These are phyloP conservation scores for Trametes cubensis DNA, from an alignment of 768 basidiomycete species.

Conservation along the genomic window DNA sequence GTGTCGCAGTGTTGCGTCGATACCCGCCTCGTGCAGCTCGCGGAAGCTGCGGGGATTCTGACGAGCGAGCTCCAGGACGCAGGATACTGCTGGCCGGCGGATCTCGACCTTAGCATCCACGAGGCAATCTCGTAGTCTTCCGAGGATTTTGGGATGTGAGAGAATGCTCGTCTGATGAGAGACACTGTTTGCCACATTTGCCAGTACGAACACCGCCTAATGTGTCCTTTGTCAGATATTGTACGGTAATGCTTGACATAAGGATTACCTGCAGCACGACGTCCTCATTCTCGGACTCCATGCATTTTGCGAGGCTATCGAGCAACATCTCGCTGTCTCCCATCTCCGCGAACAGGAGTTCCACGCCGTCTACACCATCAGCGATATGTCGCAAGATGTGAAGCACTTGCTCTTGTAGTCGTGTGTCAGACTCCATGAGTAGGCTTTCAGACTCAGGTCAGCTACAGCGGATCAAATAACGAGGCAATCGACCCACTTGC, in stretches of 20 bases:
- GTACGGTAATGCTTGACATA: background rate
- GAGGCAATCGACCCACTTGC: slow-evolving; percentile 45
- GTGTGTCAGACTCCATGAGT: slow-evolving; percentile 52
- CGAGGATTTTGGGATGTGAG: slow-evolving; percentile 52
- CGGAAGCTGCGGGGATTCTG: slow-evolving; percentile 41
- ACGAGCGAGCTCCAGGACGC: slow-evolving; percentile 59
- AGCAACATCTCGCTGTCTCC: slow-evolving; percentile 48
- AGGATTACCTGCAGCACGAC: slow-evolving; percentile 53
- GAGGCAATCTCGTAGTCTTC: slow-evolving; percentile 58
- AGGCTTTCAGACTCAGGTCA: slow-evolving; percentile 43
- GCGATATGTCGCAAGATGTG: slow-evolving; percentile 69
- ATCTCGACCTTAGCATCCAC: slow-evolving; percentile 59
- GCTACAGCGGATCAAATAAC: no score
- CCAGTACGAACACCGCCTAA: slow-evolving; percentile 62
- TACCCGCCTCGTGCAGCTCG: slow-evolving; percentile 47
- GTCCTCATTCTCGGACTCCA: slow-evolving; percentile 56
- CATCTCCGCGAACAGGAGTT: slow-evolving; percentile 59
- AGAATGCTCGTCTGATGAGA: slow-evolving; percentile 54
- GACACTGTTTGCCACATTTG: slow-evolving; percentile 69
- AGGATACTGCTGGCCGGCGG: slow-evolving; percentile 61
- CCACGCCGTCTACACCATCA: slow-evolving; percentile 64
- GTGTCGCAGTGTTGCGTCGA: slow-evolving; percentile 46
- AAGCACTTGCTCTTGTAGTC: slow-evolving; percentile 72
- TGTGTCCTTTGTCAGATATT: background rate
- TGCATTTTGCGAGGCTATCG: slow-evolving; percentile 46